Conservation (phyloP, 2,329 filamentous ascomycete genomes). For the Metarhizium anisopliae region DNA sequence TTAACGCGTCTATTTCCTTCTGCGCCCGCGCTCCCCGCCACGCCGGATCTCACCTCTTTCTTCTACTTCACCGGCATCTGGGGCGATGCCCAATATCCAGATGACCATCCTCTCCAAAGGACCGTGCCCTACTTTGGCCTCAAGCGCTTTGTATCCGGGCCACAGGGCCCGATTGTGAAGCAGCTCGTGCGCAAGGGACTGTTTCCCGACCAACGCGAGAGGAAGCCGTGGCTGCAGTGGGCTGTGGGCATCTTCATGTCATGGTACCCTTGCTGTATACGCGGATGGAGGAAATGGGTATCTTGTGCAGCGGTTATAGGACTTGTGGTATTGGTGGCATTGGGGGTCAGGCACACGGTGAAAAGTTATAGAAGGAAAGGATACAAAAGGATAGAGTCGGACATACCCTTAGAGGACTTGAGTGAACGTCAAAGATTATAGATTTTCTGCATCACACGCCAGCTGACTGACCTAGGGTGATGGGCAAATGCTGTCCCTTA, state of each 20-base stretch:
- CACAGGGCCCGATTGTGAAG: conserved; percentile 17
- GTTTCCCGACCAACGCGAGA: conserved; percentile 13
- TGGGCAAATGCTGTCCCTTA: not conserved
- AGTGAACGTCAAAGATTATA: not conserved
- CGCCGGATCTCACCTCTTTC: conserved; percentile 16
- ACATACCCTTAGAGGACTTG: not conserved
- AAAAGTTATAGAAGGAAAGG: not conserved
- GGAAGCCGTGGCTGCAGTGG: conserved; percentile 15
- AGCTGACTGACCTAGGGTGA: not conserved
- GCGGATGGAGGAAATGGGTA: conserved; percentile 19
- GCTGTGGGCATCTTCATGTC: conserved; percentile 15
- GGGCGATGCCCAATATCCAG: conserved; percentile 18
- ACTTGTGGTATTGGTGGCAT: not conserved
- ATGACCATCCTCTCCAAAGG: conserved; percentile 16
- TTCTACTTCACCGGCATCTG: conserved; percentile 21
- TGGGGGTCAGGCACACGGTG: not conserved
- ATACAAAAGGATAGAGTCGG: not conserved
- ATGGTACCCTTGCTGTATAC: conserved; percentile 19
- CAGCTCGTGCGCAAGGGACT: conserved; percentile 19
- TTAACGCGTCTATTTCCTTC: conserved; percentile 10
- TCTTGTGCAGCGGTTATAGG: conserved; percentile 5
- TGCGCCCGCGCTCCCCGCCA: not conserved
- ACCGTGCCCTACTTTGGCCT: conserved; percentile 18
- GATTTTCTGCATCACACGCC: not conserved
- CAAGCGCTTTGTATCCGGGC: conserved; percentile 18